These are phyloP conservation scores for Aphanomyces astaci DNA, from an alignment of 352 stramenopile genomes.

Conservation along the genomic window DNA sequence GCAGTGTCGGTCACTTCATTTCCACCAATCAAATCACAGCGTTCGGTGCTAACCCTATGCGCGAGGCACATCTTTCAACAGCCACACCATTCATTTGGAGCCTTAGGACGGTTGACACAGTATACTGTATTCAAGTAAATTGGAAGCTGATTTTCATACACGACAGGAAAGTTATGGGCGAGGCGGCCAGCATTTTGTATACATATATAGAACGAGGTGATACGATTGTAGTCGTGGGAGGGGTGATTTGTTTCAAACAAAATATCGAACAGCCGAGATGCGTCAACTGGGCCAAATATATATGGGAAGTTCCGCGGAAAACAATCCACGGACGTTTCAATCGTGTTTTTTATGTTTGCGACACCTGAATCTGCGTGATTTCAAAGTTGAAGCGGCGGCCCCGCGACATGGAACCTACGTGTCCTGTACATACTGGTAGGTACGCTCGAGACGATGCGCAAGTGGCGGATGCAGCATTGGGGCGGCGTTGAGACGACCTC, in stretches of 20 bases:
- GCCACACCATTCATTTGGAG: neutral
- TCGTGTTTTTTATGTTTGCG: neutral
- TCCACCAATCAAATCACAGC: slow-evolving; percentile 2
- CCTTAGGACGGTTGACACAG: neutral
- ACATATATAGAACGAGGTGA: neutral
- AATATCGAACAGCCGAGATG: neutral
- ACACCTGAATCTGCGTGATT: neutral
- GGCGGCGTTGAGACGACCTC: too few species aligned
- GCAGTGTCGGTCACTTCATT: neutral
- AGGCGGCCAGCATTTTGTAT: neutral
- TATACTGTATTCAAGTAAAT: neutral
- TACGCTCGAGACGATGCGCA: too few species aligned
- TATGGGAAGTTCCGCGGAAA: neutral
- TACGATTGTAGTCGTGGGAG: neutral
- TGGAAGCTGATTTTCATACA: neutral
- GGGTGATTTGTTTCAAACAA: neutral
- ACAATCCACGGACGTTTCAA: neutral
- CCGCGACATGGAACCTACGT: neutral
- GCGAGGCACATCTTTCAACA: neutral
- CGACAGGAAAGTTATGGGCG: neutral
- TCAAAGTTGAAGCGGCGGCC: neutral
- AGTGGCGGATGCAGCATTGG: too few species aligned
- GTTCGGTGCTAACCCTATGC: neutral
- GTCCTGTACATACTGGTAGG: too few species aligned
- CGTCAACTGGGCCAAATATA: neutral